Evolutionary conservation across 495 filamentous ascomycete species (phyloP).

Genomic region (Aspergillus ellipticus): DNA sequence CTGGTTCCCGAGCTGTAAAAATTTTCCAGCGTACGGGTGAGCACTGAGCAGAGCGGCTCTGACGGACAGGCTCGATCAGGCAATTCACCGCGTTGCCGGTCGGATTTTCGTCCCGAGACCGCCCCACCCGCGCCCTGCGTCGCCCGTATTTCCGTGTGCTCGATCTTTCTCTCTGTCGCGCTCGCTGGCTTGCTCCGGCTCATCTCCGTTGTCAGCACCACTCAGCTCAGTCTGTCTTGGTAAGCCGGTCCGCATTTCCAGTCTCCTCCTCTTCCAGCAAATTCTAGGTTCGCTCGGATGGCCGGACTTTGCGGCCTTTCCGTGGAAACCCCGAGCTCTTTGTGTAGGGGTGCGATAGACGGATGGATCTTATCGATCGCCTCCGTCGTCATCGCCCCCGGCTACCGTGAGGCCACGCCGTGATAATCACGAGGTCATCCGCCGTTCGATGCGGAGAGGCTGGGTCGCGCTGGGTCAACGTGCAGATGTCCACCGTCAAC

Average conservation of each 20-base stretch:
- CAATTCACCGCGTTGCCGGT: constrained; percentile 12
- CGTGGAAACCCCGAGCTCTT: neutral
- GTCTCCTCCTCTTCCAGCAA: neutral
- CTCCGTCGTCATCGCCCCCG: neutral
- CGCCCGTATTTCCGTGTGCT: constrained; percentile 18
- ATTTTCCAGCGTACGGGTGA: neutral
- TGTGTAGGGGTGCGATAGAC: neutral
- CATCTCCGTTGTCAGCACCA: neutral
- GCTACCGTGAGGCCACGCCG: neutral
- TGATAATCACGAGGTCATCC: neutral
- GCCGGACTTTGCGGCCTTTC: neutral
- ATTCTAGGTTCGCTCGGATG: neutral
- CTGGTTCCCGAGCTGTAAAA: neutral
- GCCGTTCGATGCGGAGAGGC: neutral
- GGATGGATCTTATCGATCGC: neutral
- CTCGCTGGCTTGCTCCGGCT: neutral
- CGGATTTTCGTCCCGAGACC: constrained; percentile 12
- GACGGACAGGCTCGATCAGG: constrained; percentile 15
- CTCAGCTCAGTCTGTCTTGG: neutral
- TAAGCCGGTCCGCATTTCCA: neutral
- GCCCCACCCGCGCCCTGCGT: neutral
- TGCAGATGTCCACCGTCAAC: neutral
- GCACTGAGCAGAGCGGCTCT: constrained; percentile 11
- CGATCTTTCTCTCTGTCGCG: neutral
- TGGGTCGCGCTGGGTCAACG: too few relatives aligned